Evolutionary conservation across 176 grass and related monocot species (phyloP), one percentile per base, ranked within the genome.

Genomic region (Canna indica): DNA sequence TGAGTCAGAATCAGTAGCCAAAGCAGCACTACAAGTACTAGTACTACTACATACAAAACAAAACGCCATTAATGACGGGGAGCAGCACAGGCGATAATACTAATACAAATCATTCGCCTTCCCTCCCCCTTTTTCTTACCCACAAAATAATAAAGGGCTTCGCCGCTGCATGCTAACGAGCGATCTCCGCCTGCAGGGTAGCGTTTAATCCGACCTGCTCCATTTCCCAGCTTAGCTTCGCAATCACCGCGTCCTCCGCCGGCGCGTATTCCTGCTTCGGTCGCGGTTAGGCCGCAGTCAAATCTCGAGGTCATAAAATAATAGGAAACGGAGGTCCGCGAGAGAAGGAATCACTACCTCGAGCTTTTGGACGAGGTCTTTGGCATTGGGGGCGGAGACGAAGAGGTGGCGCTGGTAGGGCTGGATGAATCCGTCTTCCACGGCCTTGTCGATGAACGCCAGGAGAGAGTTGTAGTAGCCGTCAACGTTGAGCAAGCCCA

Each of bases 391-490:
- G 2, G 94, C 78, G 33, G 82, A 85, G 72, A 99, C 94, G 69
- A 99, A 82, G 90, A 99, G 83, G 82, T 86, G 77, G 78, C 94
- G 84, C 73, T 99, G 94, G 7, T 58, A 65, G 0, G 94, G 89
- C 70, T 83, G 38, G 68, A 99, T 88, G 89, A 99, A 99, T 22
- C 94, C 94, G 79, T 99, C 94, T 72, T 90, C 94, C 53, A 93
- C 94, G 1, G 94, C 90, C 76, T 90, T 99, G 82, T 99, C 94
- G 73, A 99, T 86, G 82, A 99, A 99, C 5, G 89, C 89, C 52
- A 99, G 80, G 0, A 99, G 84, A 8, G 87, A 88, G 73, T 99
- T 73, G 75, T 99, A 99, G 86, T 90, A 99, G 1, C 94, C 94
- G 56, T 99, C 94, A 47, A 99, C 94, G 82, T 99, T 99, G 25